phyloP scores from a whole-genome alignment of 2,329 filamentous ascomycete species.

The Trichoderma atroviride region DNA sequence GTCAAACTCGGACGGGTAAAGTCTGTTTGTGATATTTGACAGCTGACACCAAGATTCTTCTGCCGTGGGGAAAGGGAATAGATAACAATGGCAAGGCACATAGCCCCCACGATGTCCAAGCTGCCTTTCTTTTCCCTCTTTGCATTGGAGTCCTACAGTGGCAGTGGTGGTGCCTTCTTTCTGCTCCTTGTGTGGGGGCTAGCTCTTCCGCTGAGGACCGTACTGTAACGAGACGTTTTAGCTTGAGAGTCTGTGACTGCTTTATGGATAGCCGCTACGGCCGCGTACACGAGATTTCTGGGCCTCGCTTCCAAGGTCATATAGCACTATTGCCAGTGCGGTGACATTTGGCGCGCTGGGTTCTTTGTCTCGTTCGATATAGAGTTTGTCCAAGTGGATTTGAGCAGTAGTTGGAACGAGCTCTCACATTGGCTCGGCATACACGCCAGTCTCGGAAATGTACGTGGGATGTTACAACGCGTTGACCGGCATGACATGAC shows the following conservation, averaged over 20 bases:
- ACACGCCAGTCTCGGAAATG: neutral
- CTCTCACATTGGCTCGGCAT: neutral
- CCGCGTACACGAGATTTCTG: slow-evolving; percentile 4
- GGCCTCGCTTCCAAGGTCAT: neutral
- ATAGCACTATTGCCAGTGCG: neutral
- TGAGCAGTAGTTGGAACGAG: neutral
- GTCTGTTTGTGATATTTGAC: slow-evolving; percentile 12
- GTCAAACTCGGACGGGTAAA: neutral
- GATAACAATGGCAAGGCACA: slow-evolving; percentile 5
- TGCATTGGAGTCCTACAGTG: neutral
- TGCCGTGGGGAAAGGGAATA: neutral
- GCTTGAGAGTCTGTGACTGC: slow-evolving; percentile 4
- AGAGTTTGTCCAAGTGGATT: slow-evolving; percentile 6
- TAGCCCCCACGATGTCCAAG: neutral
- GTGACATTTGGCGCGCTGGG: neutral
- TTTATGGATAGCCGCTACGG: slow-evolving; percentile 12
- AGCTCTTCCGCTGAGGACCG: neutral
- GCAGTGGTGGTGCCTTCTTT: neutral
- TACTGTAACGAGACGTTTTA: neutral
- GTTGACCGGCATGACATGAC: neutral
- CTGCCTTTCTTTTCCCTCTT: neutral
- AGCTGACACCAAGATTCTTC: slow-evolving; percentile 3
- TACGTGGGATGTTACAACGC: neutral
- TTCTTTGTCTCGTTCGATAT: neutral
- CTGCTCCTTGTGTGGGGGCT: neutral